These are phyloP conservation scores for Fusarium sp. DNA, from an alignment of 2,329 filamentous ascomycete species.

Conservation along the genomic window DNA sequence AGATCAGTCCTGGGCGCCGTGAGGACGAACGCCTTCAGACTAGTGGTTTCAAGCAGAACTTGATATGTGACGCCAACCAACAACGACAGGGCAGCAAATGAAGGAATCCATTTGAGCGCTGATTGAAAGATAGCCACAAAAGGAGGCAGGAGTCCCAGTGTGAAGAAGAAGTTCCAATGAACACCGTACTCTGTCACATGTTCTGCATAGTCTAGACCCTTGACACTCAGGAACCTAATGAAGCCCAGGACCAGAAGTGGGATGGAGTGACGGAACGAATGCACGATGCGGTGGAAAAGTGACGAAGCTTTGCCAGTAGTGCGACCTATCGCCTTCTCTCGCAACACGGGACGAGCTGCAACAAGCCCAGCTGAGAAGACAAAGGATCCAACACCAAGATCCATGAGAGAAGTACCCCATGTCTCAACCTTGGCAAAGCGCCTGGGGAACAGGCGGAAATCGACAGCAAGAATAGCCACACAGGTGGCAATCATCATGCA, in stretches of 20 bases:
- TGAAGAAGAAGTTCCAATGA: conserved; percentile 99
- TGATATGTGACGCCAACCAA: conserved; percentile 79
- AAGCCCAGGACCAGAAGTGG: conserved; percentile 85
- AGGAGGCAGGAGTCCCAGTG: conserved; percentile 86
- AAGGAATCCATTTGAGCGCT: conserved; percentile 75
- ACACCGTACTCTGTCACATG: conserved; percentile 98
- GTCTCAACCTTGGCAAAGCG: conserved; percentile 98
- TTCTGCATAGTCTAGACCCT: conserved; percentile 94
- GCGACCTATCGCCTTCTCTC: conserved; percentile 68
- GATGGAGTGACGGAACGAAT: conserved; percentile 81
- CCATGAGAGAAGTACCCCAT: conserved; percentile 99
- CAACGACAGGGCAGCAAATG: conserved; percentile 80
- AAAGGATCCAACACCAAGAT: conserved; percentile 96
- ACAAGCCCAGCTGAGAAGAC: conserved; percentile 94
- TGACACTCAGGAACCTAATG: conserved; percentile 86
- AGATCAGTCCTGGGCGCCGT: conserved; percentile 82
- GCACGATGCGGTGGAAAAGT: conserved; percentile 69
- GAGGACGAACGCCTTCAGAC: conserved; percentile 85
- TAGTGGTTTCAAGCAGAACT: conserved; percentile 77
- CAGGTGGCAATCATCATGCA: conserved; percentile 93
- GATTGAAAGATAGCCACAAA: conserved; percentile 88
- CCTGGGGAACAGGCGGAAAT: conserved; percentile 92
- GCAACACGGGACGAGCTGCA: conserved; percentile 84
- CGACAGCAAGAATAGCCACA: conserved; percentile 93
- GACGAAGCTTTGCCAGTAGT: conserved; percentile 62